phyloP scores from a whole-genome alignment of 2,329 filamentous ascomycete species.

The Eutypa lata region DNA sequence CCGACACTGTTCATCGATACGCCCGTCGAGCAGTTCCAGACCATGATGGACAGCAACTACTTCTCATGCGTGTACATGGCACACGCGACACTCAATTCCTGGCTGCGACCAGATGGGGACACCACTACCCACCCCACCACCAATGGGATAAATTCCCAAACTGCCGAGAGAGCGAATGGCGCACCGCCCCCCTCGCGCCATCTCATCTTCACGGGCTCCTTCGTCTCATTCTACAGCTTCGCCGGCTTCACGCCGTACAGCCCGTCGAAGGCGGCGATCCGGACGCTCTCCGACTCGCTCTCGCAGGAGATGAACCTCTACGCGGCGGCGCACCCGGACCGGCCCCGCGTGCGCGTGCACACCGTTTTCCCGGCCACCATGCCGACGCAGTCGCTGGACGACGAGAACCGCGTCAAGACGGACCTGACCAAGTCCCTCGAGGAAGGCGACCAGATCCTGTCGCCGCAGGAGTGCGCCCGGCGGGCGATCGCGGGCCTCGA shows the following conservation, averaged over 20 bases:
- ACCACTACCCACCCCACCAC: neutral
- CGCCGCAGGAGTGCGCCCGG: conserved; percentile 57
- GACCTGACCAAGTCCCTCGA: conserved; percentile 36
- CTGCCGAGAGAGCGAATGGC: too few relatives aligned
- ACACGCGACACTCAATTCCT: conserved; percentile 29
- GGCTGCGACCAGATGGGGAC: conserved; percentile 17
- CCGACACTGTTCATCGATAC: conserved; percentile 36
- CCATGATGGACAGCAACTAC: conserved; percentile 38
- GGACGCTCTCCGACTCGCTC: conserved; percentile 61
- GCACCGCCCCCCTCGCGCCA: conserved; percentile 46
- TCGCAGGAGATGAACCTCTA: conserved; percentile 51
- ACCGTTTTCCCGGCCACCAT: conserved; percentile 66
- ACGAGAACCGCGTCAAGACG: conserved; percentile 34
- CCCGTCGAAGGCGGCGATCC: conserved; percentile 64
- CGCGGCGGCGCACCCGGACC: conserved; percentile 20
- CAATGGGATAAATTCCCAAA: too few relatives aligned
- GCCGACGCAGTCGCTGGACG: conserved; percentile 49
- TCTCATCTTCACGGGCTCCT: conserved; percentile 65
- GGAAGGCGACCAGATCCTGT: conserved; percentile 33
- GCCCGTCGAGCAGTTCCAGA: conserved; percentile 28
- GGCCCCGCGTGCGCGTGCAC: conserved; percentile 52
- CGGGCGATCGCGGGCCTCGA: conserved; percentile 58
- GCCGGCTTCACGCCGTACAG: conserved; percentile 64
- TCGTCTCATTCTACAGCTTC: conserved; percentile 58
- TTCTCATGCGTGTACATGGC: conserved; percentile 37